Percentiles rank a stretch among this genome's conserved stretches.
Conservation (phyloP, 805 yeast genomes). For the Peterozyma toletana region DNA sequence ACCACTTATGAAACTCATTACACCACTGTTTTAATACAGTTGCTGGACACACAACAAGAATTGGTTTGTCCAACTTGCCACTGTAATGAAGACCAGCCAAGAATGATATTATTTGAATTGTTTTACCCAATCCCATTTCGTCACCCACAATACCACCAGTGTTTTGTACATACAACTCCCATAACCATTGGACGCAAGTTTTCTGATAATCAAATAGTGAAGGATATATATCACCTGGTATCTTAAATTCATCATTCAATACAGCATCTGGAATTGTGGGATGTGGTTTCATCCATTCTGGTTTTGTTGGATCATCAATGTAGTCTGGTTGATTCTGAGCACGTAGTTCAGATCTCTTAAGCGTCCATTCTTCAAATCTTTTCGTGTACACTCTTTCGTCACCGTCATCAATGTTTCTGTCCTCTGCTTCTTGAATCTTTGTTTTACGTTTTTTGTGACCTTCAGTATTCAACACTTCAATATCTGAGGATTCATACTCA, state of each 20-base stretch:
- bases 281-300: conserved; percentile 73
- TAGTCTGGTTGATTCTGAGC: conserved; percentile 18
- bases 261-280: conserved; percentile 72
- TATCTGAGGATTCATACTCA: conserved; percentile 7
- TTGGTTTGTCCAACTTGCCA: conserved; percentile 66
- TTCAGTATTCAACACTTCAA: conserved; percentile 6
- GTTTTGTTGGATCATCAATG: conserved; percentile 18
- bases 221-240: conserved; percentile 90
- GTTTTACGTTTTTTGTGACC: background rate
- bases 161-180: conserved; percentile 84
- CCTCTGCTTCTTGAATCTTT: conserved; percentile 21
- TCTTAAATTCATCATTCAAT: conserved; percentile 56
- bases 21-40: conserved; percentile 97
- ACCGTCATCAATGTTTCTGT: conserved; percentile 69
- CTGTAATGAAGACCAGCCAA: conserved; percentile 87
- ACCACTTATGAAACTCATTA: conserved; percentile 94
- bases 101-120: conserved; percentile 87
- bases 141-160: conserved; percentile 97
- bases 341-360: conserved; percentile 40
- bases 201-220: conserved; percentile 88
- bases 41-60: conserved; percentile 89
- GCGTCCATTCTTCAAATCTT: conserved; percentile 56
- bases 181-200: conserved; percentile 96
- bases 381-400: conserved; percentile 56
- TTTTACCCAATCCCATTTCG: conserved; percentile 97